A percentile compares a stretch with the other conserved stretches of the same genome.
phyloP scores from a whole-genome alignment of 176 grass and related monocot species.

The Puccinellia tenuiflora region DNA sequence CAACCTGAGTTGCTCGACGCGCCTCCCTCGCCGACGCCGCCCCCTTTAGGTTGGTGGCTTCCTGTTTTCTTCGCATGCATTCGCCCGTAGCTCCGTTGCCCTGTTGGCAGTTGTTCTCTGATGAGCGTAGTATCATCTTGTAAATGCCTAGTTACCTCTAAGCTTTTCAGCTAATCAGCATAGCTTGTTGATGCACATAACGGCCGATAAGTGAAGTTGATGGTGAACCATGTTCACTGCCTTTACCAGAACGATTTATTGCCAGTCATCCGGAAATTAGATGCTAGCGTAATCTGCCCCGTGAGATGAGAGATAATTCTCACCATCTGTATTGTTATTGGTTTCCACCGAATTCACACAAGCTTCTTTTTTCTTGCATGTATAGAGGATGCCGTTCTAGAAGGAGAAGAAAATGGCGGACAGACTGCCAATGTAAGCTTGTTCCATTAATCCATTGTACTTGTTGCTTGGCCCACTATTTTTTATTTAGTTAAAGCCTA shows the following conservation, averaged over 20 bases:
- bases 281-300: not conserved
- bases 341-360: not conserved
- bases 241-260: not conserved
- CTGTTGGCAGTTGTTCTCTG: not conserved
- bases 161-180: not conserved
- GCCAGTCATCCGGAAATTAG: not conserved
- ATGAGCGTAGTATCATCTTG: not conserved
- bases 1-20: not conserved
- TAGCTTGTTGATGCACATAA: not conserved
- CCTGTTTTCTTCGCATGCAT: not conserved
- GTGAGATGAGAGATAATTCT: not conserved
- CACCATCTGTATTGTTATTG: not conserved
- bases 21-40: not conserved
- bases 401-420: conserved; percentile 12
- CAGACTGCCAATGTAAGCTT: conserved; percentile 17
- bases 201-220: not conserved
- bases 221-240: not conserved
- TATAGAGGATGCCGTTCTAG: conserved; percentile 19
- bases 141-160: not conserved
- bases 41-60: conserved; percentile 29
- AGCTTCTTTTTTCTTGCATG: not conserved
- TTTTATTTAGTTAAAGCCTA: not conserved
- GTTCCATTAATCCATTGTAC: not conserved
- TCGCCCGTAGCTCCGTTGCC: not conserved
- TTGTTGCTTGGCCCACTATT: not conserved